Evolutionary conservation across 2,329 filamentous ascomycete genomes (phyloP).

Genomic region (Arthrobotrys conoides): DNA sequence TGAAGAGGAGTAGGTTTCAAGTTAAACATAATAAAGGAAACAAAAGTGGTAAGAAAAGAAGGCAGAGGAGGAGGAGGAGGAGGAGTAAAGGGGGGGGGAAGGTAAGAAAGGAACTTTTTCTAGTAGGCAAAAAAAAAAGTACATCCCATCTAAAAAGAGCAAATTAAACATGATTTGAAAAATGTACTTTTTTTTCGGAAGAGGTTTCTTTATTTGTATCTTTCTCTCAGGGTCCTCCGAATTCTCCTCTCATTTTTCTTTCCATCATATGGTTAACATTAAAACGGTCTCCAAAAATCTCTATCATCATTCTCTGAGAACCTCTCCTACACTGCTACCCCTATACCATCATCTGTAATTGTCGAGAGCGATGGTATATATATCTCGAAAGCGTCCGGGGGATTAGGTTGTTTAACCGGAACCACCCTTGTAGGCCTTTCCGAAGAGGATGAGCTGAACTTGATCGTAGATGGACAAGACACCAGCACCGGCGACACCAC

Average conservation of each 20-base stretch:
- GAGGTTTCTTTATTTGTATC: conserved; percentile 44
- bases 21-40: conserved; percentile 57
- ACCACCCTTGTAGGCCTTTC: conserved; percentile 92
- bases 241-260: conserved; percentile 49
- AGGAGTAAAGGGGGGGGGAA: conserved; percentile 14
- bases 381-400: conserved; percentile 27
- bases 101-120: conserved; percentile 51
- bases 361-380: conserved; percentile 58
- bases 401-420: conserved; percentile 63
- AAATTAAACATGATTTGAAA: conserved; percentile 59
- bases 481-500: conserved; percentile 99
- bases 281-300: conserved; percentile 48
- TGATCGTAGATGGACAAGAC: conserved; percentile 99
- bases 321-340: conserved; percentile 36
- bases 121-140: conserved; percentile 58
- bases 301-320: conserved; percentile 52
- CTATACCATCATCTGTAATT: conserved; percentile 57
- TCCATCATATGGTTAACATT: conserved; percentile 48
- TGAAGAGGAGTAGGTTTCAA: conserved; percentile 58
- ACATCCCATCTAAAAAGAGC: conserved; percentile 60
- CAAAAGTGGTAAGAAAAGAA: conserved; percentile 39
- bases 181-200: conserved; percentile 59
- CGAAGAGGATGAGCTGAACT: conserved; percentile 99
- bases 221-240: conserved; percentile 35
- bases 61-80: conserved; percentile 32